Evolutionary conservation across 2,329 filamentous ascomycete genomes (phyloP).

Genomic region (Microcyclospora tardicrescens): DNA sequence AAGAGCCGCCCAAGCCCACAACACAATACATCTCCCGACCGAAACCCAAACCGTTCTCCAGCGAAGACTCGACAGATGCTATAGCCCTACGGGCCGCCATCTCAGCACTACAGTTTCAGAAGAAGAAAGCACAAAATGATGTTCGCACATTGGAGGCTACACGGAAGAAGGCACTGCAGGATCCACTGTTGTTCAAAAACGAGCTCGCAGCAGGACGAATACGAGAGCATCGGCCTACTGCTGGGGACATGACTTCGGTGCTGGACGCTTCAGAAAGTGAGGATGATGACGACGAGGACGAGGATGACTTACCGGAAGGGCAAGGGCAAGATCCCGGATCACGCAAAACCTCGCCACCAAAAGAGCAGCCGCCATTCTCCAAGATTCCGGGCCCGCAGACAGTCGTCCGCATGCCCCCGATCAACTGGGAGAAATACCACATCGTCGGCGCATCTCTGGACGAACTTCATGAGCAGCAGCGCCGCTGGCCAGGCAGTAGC

Average conservation of each 20-base stretch:
- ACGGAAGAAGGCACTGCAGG: slow-evolving; percentile 55
- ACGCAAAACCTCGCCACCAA: slow-evolving; percentile 1
- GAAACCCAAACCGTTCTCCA: slow-evolving; percentile 32
- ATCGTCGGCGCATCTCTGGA: slow-evolving; percentile 77
- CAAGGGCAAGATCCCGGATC: slow-evolving; percentile 4
- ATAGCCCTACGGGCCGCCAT: slow-evolving; percentile 78
- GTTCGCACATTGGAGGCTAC: slow-evolving; percentile 56
- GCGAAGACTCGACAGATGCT: slow-evolving; percentile 61
- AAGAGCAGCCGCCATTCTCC: slow-evolving; percentile 36
- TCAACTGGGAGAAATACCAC: slow-evolving; percentile 93
- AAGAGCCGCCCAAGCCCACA: slow-evolving; percentile 7
- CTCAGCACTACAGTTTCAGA: slow-evolving; percentile 75
- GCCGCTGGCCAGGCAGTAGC: slow-evolving; percentile 41
- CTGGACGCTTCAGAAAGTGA: slow-evolving; percentile 23
- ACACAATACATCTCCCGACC: slow-evolving; percentile 30
- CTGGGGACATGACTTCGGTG: slow-evolving; percentile 22
- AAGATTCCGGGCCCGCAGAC: slow-evolving; percentile 65
- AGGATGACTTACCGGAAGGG: slow-evolving; percentile 17
- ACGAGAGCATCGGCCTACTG: slow-evolving; percentile 19
- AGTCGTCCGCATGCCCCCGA: slow-evolving; percentile 70
- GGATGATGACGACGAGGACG: slow-evolving; percentile 13
- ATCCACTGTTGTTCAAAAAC: slow-evolving; percentile 58
- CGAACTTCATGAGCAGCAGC: slow-evolving; percentile 70
- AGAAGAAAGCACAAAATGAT: slow-evolving; percentile 62
- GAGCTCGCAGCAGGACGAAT: slow-evolving; percentile 51